Base-by-base conservation (phyloP, 2,329 filamentous ascomycete species). In the Aspergillus candidus region DNA sequence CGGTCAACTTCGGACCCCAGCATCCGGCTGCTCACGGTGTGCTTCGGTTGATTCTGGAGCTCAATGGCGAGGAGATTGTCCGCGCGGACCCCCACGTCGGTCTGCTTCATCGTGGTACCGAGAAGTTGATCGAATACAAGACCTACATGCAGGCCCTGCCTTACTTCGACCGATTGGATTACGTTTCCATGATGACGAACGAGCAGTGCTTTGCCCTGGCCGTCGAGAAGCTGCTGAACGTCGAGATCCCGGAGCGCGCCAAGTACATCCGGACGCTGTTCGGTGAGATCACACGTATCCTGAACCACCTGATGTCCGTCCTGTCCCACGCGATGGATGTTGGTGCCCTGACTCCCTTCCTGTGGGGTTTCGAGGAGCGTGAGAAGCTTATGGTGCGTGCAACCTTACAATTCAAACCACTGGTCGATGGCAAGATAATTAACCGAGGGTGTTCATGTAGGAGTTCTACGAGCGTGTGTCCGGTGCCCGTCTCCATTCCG, bases 131-230 rank as follows among this genome's bases (percentile, higher is more conserved):
- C 72, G 93, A 98, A 78, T 98, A 98, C 80, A 96, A 95, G 79
- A 95, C 91, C 59, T 98, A 98, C 67, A 80, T 97, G 63, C 93
- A 98, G 77, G 93, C 93, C 46, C 77, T 98, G 65, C 93, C 93
- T 44, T 98, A 98, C 77, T 98, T 98, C 68, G 93, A 98, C 73
- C 88, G 93, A 59, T 78, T 98, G 69, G 93, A 98, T 72, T 98
- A 98, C 71, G 90, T 96, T 58, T 96, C 89, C 62, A 98, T 98
- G 94, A 98, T 98, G 93, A 98, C 93, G 62, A 98, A 98, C 72
- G 93, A 98, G 78, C 93, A 98, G 73, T 95, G 89, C 66, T 98
- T 88, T 72, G 82, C 89, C 32, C 79, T 98, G 55, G 93, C 89
- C 14, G 91, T 97, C 44, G 93, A 98, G 79, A 98, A 98, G 78